Evolutionary conservation across 2,329 filamentous ascomycete genomes (phyloP).

Genomic region (Grosmannia serpens): DNA sequence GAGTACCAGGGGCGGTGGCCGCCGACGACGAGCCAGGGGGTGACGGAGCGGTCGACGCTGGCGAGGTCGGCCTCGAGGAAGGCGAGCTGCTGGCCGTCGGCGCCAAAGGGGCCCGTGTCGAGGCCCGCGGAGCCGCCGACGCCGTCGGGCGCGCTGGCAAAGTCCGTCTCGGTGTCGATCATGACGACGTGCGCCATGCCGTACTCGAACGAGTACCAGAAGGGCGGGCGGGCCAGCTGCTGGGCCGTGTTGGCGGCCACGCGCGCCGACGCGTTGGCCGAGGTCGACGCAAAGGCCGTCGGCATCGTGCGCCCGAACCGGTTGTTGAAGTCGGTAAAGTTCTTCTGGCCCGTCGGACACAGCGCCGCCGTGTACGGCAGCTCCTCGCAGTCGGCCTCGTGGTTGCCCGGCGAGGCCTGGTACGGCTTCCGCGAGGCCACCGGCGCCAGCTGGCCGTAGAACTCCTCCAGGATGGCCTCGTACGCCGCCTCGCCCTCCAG

Average conservation of each 20-base stretch:
- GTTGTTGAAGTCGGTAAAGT: conserved; percentile 49
- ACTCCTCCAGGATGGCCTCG: conserved; percentile 95
- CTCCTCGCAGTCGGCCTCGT: conserved; percentile 43
- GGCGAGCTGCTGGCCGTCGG: conserved; percentile 34
- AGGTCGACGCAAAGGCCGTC: conserved; percentile 36
- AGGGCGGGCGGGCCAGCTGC: conserved; percentile 35
- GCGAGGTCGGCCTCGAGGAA: conserved; percentile 45
- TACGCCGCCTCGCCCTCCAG: conserved; percentile 87
- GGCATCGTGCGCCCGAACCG: conserved; percentile 43
- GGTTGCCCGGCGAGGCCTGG: conserved; percentile 46
- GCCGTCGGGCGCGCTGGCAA: conserved; percentile 33
- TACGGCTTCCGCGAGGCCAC: conserved; percentile 43
- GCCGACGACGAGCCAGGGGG: conserved; percentile 37
- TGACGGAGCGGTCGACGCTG: conserved; percentile 41
- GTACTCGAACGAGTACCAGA: conserved; percentile 51
- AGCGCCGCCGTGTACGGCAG: conserved; percentile 23
- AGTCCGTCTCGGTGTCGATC: conserved; percentile 48
- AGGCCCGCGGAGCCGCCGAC: conserved; percentile 22
- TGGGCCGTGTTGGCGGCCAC: conserved; percentile 32
- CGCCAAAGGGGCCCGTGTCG: conserved; percentile 38
- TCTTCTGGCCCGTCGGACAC: conserved; percentile 42
- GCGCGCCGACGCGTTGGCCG: conserved; percentile 27
- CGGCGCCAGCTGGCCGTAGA: conserved; percentile 43
- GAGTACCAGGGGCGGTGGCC: conserved; percentile 38
- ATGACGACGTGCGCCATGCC: conserved; percentile 43